phyloP scores from a whole-genome alignment of 164 flowering plant species.

The Chimonanthus praecox region DNA sequence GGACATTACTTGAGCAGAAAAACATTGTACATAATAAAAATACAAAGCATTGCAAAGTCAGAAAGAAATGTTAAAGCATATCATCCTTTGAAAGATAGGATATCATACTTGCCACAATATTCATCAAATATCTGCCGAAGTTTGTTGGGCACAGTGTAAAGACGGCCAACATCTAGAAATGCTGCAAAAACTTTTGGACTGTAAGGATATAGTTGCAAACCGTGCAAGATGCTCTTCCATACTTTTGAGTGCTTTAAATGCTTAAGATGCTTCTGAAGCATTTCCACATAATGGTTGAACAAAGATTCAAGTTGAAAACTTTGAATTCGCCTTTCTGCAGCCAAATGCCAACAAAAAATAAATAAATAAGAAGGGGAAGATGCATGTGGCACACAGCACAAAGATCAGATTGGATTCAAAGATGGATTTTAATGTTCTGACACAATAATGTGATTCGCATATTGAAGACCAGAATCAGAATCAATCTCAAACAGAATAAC shows the following conservation, averaged over 20 bases:
- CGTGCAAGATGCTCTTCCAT: slow-evolving; percentile 53
- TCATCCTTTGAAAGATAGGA: neutral
- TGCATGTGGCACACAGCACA: too few relatives aligned
- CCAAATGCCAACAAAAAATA: neutral
- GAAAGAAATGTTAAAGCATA: neutral
- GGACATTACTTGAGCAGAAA: too few relatives aligned
- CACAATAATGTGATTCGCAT: neutral
- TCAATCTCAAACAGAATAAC: too few relatives aligned
- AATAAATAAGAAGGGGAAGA: neutral
- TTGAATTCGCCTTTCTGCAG: slow-evolving; percentile 69
- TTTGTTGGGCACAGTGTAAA: slow-evolving; percentile 65
- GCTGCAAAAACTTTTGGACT: slow-evolving; percentile 50
- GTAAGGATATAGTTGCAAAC: slow-evolving; percentile 75
- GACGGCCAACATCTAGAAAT: slow-evolving; percentile 52
- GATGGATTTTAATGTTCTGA: neutral
- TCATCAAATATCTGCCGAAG: slow-evolving; percentile 72
- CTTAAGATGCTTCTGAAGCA: slow-evolving; percentile 48
- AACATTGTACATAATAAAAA: too few relatives aligned
- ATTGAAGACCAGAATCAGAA: too few relatives aligned
- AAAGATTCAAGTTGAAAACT: slow-evolving; percentile 74
- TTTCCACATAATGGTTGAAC: slow-evolving; percentile 44
- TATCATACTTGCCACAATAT: slow-evolving; percentile 54
- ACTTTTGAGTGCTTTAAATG: slow-evolving; percentile 35
- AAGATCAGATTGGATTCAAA: too few relatives aligned
- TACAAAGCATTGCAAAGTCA: too few relatives aligned